Evolutionary conservation across 805 yeast genomes (phyloP).

Genomic region (Cyberlindnera maritima): DNA sequence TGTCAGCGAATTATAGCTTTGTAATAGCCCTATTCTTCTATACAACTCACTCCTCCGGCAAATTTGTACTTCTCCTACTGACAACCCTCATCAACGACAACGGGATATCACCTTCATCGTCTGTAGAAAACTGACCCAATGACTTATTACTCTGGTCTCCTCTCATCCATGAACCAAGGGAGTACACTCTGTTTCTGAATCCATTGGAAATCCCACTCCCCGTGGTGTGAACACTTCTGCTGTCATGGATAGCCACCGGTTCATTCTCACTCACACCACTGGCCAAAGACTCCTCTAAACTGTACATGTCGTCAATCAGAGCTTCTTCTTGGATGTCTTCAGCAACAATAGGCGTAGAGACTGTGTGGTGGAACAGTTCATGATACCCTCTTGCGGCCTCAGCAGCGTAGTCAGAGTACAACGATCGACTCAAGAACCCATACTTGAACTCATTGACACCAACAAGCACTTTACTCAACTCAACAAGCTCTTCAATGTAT

Average conservation of each 20-base stretch:
- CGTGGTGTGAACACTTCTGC: background rate
- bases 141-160: slow-evolving; percentile 25
- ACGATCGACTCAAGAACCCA: slow-evolving; percentile 48
- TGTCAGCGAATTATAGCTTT: no score
- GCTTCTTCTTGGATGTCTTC: background rate
- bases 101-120: slow-evolving; percentile 33
- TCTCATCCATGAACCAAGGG: slow-evolving; percentile 33
- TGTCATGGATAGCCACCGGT: slow-evolving; percentile 11
- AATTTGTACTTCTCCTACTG: slow-evolving; percentile 16
- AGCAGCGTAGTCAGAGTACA: slow-evolving; percentile 41
- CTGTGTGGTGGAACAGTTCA: background rate
- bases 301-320: slow-evolving; percentile 5
- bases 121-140: slow-evolving; percentile 21
- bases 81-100: slow-evolving; percentile 37
- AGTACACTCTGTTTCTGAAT: slow-evolving; percentile 35
- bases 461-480: slow-evolving; percentile 39
- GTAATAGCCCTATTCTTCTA: no score
- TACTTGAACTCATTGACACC: slow-evolving; percentile 50
- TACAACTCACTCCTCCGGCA: background rate
- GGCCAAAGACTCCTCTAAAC: slow-evolving; percentile 6
- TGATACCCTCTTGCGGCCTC: slow-evolving; percentile 37
- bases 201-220: slow-evolving; percentile 21
- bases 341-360: slow-evolving; percentile 9
- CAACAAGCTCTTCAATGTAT: slow-evolving; percentile 45
- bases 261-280: background rate